These are phyloP conservation scores for Schizonepeta tenuifolia DNA, from an alignment of 257 asterid genomes.

Conservation along the genomic window DNA sequence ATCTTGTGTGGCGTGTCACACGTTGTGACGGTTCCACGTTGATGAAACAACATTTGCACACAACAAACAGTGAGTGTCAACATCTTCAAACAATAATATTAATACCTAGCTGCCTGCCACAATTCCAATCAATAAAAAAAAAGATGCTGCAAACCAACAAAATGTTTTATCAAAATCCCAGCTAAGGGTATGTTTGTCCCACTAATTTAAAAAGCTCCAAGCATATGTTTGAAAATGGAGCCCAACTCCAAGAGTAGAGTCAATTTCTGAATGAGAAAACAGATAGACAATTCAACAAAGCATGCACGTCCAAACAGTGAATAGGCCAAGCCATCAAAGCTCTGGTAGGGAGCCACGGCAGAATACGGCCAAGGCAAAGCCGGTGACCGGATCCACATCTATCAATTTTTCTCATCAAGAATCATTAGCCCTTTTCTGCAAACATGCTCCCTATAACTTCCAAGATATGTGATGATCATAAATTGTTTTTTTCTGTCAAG, in stretches of 20 bases:
- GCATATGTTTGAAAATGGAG: constrained; percentile 52
- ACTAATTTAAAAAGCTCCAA: constrained; percentile 41
- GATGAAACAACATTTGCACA: constrained; percentile 12
- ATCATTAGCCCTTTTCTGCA: constrained; percentile 25
- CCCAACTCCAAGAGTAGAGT: constrained; percentile 46
- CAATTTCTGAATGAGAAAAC: constrained; percentile 37
- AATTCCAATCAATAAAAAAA: constrained; percentile 6
- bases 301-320: constrained; percentile 43
- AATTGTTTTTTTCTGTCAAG: background rate
- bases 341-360: constrained; percentile 37
- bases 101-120: constrained; percentile 30
- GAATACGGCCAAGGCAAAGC: constrained; percentile 31
- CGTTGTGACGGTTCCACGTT: constrained; percentile 10
- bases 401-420: constrained; percentile 31
- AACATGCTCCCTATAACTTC: constrained; percentile 20
- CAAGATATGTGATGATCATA: constrained; percentile 28
- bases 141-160: constrained; percentile 43
- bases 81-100: constrained; percentile 26
- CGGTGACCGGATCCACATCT: constrained; percentile 30
- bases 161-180: constrained; percentile 53
- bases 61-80: constrained; percentile 32
- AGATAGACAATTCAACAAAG: constrained; percentile 32
- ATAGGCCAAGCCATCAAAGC: constrained; percentile 47
- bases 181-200: constrained; percentile 67
- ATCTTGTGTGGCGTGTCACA: background rate